Conservation (phyloP, 495 filamentous ascomycete genomes). For the Talaromyces stipitatus region DNA sequence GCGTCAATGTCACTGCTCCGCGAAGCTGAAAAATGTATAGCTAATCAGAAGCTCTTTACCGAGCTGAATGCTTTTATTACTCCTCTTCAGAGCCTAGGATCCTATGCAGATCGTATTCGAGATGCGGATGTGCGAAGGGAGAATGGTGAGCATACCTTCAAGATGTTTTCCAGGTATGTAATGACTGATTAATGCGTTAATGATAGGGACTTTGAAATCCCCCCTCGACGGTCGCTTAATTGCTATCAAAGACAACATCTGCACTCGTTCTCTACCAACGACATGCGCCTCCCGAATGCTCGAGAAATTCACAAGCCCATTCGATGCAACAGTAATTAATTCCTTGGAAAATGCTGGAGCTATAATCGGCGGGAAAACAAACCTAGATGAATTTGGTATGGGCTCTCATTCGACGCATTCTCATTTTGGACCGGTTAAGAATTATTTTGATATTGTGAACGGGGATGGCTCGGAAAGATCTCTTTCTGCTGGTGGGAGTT, state of each 20-base stretch:
- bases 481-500: slow-evolving; percentile 81
- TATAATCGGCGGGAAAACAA: slow-evolving; percentile 69
- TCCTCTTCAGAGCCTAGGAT: slow-evolving; percentile 21
- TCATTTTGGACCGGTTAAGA: slow-evolving; percentile 58
- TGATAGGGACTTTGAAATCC: slow-evolving; percentile 26
- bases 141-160: slow-evolving; percentile 19
- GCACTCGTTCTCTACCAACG: slow-evolving; percentile 59
- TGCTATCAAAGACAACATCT: slow-evolving; percentile 88
- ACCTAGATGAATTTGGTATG: slow-evolving; percentile 98
- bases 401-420: slow-evolving; percentile 82
- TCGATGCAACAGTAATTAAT: slow-evolving; percentile 73
- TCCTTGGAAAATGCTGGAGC: slow-evolving; percentile 58
- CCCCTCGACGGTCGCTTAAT: slow-evolving; percentile 49
- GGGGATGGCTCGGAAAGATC: slow-evolving; percentile 11
- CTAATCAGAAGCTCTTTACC: slow-evolving; percentile 33
- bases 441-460: slow-evolving; percentile 12
- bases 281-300: slow-evolving; percentile 78
- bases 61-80: slow-evolving; percentile 41
- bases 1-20: slow-evolving; percentile 40
- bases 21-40: slow-evolving; percentile 41
- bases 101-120: slow-evolving; percentile 27
- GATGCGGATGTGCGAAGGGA: slow-evolving; percentile 32
- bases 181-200: not conserved
- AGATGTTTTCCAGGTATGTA: not conserved
- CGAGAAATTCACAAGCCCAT: slow-evolving; percentile 64